Conservation (phyloP, 2,329 filamentous ascomycete genomes). For the Nigrograna mackinnonii region DNA sequence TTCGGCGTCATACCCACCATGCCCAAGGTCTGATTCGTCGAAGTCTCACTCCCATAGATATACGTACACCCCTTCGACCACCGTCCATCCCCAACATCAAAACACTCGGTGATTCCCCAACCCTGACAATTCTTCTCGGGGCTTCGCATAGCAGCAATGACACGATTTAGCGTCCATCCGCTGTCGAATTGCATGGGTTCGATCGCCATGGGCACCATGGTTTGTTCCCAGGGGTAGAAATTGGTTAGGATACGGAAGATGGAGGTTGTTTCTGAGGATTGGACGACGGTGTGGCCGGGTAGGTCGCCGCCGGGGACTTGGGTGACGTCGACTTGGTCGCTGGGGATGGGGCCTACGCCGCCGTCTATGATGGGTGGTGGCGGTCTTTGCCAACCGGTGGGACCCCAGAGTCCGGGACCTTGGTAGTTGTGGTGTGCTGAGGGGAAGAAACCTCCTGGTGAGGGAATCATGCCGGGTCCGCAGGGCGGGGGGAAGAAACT, state of each 20-base stretch:
- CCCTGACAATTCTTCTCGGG: slow-evolving; percentile 29
- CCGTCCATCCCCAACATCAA: slow-evolving; percentile 35
- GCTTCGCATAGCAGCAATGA: slow-evolving; percentile 31
- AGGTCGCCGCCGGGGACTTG: slow-evolving; percentile 13
- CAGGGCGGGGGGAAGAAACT: neutral
- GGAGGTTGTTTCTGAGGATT: slow-evolving; percentile 27
- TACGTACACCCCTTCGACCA: slow-evolving; percentile 41
- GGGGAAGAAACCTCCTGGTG: too few relatives aligned
- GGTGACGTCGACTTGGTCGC: slow-evolving; percentile 4
- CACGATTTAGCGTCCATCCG: slow-evolving; percentile 27
- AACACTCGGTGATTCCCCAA: slow-evolving; percentile 34
- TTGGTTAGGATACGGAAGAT: slow-evolving; percentile 30
- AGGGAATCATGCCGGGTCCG: neutral
- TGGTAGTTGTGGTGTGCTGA: too few relatives aligned
- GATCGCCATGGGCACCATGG: slow-evolving; percentile 23
- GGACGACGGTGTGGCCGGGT: slow-evolving; percentile 27
- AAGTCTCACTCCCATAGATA: slow-evolving; percentile 31
- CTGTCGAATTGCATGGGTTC: slow-evolving; percentile 25
- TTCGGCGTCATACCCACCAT: slow-evolving; percentile 36
- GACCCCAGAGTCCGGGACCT: slow-evolving; percentile 1
- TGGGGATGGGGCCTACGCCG: neutral
- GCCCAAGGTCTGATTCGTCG: slow-evolving; percentile 32
- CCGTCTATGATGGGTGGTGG: slow-evolving; percentile 6
- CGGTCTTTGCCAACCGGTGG: neutral
- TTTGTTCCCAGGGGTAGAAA: slow-evolving; percentile 32